phyloP scores from a whole-genome alignment of 495 filamentous ascomycete species.

The Annulohypoxylon maeteangense region DNA sequence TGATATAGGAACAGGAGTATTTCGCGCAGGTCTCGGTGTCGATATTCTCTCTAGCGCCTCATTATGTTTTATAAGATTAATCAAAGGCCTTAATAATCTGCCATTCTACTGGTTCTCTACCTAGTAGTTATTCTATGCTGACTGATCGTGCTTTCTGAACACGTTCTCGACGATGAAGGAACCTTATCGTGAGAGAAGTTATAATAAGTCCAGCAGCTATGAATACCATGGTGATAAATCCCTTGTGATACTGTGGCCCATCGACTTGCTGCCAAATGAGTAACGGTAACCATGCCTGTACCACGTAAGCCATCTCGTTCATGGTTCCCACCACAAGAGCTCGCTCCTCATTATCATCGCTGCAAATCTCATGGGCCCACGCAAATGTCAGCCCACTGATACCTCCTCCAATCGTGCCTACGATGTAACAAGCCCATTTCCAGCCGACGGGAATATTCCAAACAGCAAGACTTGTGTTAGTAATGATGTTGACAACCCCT shows the following conservation, averaged over 20 bases:
- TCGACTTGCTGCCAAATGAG: slow-evolving; percentile 62
- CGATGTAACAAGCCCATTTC: slow-evolving; percentile 62
- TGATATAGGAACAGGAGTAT: not conserved
- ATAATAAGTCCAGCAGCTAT: slow-evolving; percentile 49
- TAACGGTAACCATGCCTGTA: slow-evolving; percentile 59
- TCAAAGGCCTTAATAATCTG: not conserved
- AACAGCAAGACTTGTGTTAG: slow-evolving; percentile 53
- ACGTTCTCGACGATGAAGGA: slow-evolving; percentile 57
- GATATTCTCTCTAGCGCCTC: not conserved
- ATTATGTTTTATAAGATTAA: not conserved
- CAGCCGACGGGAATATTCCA: slow-evolving; percentile 56
- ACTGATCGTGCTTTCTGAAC: slow-evolving; percentile 27
- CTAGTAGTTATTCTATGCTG: slow-evolving; percentile 8
- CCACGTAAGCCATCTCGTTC: slow-evolving; percentile 57
- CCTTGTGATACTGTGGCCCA: slow-evolving; percentile 57
- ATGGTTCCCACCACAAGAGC: slow-evolving; percentile 59
- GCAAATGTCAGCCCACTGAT: slow-evolving; percentile 52
- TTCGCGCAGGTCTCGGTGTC: not conserved
- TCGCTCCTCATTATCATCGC: slow-evolving; percentile 64
- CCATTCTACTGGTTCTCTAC: not conserved
- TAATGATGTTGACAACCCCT: slow-evolving; percentile 54
- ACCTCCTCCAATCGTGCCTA: slow-evolving; percentile 54
- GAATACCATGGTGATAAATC: slow-evolving; percentile 56
- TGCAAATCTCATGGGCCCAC: slow-evolving; percentile 67
- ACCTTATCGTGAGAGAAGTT: slow-evolving; percentile 52